Evolutionary conservation across 345 rosid species (phyloP).

Genomic region (Angophora floribunda): DNA sequence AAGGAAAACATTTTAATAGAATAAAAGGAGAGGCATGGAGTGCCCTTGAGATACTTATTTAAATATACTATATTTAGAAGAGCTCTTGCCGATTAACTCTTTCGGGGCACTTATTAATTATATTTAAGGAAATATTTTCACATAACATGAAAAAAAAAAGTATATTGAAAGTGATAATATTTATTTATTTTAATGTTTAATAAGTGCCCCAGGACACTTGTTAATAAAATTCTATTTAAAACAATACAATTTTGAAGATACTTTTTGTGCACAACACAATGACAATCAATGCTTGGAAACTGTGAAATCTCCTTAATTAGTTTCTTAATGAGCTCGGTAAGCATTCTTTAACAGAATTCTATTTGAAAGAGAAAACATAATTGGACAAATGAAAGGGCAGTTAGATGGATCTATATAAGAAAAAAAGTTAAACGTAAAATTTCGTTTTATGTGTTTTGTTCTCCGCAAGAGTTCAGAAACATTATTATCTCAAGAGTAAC

Average conservation of each 20-base stretch:
- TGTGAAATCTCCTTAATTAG: background rate
- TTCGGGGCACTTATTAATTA: too few relatives aligned
- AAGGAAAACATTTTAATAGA: too few relatives aligned
- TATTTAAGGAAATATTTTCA: too few relatives aligned
- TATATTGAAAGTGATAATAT: background rate
- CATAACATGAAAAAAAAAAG: background rate
- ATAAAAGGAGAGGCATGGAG: too few relatives aligned
- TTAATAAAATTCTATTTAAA: too few relatives aligned
- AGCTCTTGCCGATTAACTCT: too few relatives aligned
- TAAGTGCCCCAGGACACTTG: background rate
- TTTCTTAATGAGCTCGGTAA: background rate
- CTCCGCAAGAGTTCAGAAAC: background rate
- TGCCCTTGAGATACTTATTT: too few relatives aligned
- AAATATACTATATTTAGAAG: too few relatives aligned
- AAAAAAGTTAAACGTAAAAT: background rate
- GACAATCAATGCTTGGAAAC: background rate
- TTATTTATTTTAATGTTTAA: background rate
- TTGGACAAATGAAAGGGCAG: background rate
- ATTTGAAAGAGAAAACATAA: background rate
- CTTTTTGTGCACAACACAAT: background rate
- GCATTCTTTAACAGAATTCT: background rate
- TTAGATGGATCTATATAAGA: background rate
- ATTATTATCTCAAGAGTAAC: background rate
- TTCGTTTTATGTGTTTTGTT: background rate
- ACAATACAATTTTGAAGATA: too few relatives aligned